phyloP scores from a whole-genome alignment of 1,139 yeast species.

The Hemisphaericaspora lyxosophila region DNA sequence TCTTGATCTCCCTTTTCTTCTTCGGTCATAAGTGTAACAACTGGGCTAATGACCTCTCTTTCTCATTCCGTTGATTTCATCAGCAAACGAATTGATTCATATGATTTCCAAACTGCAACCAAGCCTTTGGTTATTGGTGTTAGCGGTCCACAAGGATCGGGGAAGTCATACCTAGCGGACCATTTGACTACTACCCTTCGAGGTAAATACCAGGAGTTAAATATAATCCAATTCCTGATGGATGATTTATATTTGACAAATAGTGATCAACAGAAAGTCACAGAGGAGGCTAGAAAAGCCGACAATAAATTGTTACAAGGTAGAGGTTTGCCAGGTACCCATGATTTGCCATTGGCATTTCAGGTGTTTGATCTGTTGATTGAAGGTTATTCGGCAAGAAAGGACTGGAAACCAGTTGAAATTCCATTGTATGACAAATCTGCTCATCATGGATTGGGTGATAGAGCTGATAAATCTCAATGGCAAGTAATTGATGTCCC shows the following conservation, averaged over 20 bases:
- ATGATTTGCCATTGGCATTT: slow-evolving; percentile 50
- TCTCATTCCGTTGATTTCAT: slow-evolving; percentile 23
- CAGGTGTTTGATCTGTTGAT: slow-evolving; percentile 21
- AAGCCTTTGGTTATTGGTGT: slow-evolving; percentile 64
- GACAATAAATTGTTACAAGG: slow-evolving; percentile 66
- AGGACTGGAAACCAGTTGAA: slow-evolving; percentile 21
- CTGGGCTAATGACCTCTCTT: slow-evolving; percentile 18
- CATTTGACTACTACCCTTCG: slow-evolving; percentile 40
- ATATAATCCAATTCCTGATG: slow-evolving; percentile 63
- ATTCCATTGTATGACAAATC: slow-evolving; percentile 84
- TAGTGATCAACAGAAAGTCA: slow-evolving; percentile 52
- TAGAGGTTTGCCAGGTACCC: slow-evolving; percentile 94
- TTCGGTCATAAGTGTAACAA: not conserved
- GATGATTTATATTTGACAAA: slow-evolving; percentile 84
- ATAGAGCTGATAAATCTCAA: slow-evolving; percentile 44
- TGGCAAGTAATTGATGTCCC: slow-evolving; percentile 41
- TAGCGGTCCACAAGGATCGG: slow-evolving; percentile 93
- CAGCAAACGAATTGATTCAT: slow-evolving; percentile 16
- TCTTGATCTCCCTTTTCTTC: not conserved
- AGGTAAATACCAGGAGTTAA: slow-evolving; percentile 35
- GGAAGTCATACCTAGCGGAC: slow-evolving; percentile 70
- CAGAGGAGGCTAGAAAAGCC: slow-evolving; percentile 23
- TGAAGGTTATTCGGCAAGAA: slow-evolving; percentile 10
- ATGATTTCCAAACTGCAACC: slow-evolving; percentile 14
- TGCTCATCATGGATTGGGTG: slow-evolving; percentile 73